Base-by-base conservation (phyloP, 495 filamentous ascomycete genomes). In the Tuber aestivum region DNA sequence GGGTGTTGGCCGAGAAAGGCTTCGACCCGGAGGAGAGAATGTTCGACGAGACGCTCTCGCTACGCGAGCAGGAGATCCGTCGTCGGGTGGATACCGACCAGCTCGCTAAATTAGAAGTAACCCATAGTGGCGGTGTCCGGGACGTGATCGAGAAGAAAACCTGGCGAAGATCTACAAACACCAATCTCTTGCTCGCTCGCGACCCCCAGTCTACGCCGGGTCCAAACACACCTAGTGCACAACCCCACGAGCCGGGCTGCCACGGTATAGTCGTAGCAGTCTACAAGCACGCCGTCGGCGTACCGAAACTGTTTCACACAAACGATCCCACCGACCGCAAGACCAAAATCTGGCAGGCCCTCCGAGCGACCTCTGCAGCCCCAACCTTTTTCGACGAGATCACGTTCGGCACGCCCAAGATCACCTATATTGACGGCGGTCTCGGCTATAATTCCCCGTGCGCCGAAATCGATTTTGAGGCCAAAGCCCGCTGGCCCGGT, bases 301-400 rank as follows among this genome's bases (percentile, higher is more conserved):
- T 87, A 18, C 87, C 93, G 0, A 89, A 91, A 12, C 81, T 98
- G 73, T 85, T 98, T 70, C 90, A 94, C 41, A 97, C 94, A 21
- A 97, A 97, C 81, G 94, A 97, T 81, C 97, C 94, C 41, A 89
- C 93, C 76, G 93, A 92, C 65, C 80, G 77, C 56, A 90, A 96
- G 79, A 97, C 94, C 83, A 95, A 88, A 41, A 92, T 98, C 73
- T 98, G 95, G 95, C 89, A 98, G 84, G 95, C 95, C 12, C 95
- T 95, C 16, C 89, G 95, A 69, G 95, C 95, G 32, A 98, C 95
- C 2, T 92, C 89, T 71, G 94, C 95, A 16, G 96, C 93, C 9
- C 94, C 92, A 0, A 86, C 97, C 42, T 95, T 95, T 18, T 98
- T 98, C 85, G 97, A 98, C 82, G 93, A 94, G 0, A 93, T 98